Evolutionary conservation across 306 rosid species (phyloP).

Genomic region (Trifolium fragiferum): DNA sequence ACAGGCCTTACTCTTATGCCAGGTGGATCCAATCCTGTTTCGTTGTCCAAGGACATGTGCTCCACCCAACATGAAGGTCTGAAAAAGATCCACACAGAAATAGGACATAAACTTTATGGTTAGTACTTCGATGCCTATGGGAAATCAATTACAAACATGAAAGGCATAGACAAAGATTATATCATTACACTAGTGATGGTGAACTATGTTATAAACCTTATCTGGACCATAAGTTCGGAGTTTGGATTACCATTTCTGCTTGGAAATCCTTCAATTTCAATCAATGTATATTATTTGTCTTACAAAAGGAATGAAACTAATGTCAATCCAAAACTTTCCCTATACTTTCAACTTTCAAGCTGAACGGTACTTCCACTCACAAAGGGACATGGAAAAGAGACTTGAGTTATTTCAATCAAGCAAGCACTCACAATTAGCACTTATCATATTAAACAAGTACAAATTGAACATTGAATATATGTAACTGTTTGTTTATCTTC

Average conservation of each 20-base stretch:
- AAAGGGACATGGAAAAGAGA: conserved; percentile 20
- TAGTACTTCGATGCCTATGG: not conserved
- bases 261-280: conserved; percentile 15
- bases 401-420: conserved; percentile 10
- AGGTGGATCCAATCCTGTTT: conserved; percentile 83
- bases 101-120: conserved; percentile 15
- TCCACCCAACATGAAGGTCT: conserved; percentile 91
- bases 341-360: conserved; percentile 27
- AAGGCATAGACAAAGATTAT: not conserved
- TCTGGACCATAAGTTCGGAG: not conserved
- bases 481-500: conserved; percentile 9
- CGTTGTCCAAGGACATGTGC: conserved; percentile 87
- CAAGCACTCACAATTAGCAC: conserved; percentile 30
- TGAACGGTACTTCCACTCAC: conserved; percentile 30
- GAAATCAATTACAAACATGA: conserved; percentile 33
- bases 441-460: conserved; percentile 17
- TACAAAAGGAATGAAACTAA: conserved; percentile 30
- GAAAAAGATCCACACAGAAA: conserved; percentile 40
- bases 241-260: not conserved
- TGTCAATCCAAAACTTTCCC: conserved; percentile 12
- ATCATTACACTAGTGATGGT: conserved; percentile 17
- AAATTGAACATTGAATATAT: not conserved
- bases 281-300: conserved; percentile 15
- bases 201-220: conserved; percentile 3
- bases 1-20: conserved; percentile 82